A percentile compares a stretch with the other conserved stretches of the same genome.
Conservation (phyloP, 2,329 filamentous ascomycete genomes). For the Coleophoma eucalyptorum region DNA sequence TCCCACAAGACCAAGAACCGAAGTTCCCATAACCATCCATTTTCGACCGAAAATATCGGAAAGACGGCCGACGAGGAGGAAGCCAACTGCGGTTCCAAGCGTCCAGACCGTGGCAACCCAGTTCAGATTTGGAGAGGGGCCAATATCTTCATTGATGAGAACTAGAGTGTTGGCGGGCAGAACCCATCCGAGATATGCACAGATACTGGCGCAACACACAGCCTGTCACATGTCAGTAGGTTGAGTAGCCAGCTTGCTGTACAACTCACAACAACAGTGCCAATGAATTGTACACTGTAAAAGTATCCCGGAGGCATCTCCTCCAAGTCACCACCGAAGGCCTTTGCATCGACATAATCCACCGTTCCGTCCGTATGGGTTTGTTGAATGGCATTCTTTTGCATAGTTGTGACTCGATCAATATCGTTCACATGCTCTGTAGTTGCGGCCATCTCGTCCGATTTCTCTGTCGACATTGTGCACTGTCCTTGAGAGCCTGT, state of each 20-base stretch:
- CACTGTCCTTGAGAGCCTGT: background rate
- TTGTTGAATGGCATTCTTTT: slow-evolving; percentile 3
- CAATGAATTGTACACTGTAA: slow-evolving; percentile 34
- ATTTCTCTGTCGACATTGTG: background rate
- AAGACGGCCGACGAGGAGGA: slow-evolving; percentile 36
- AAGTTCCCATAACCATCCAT: slow-evolving; percentile 9
- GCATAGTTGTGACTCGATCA: background rate
- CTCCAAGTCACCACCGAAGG: slow-evolving; percentile 36
- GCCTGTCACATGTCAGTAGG: background rate
- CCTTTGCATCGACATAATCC: slow-evolving; percentile 36
- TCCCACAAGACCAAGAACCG: slow-evolving; percentile 30
- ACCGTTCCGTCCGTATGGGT: slow-evolving; percentile 36
- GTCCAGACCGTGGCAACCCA: slow-evolving; percentile 26
- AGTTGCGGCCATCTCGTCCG: background rate
- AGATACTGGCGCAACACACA: slow-evolving; percentile 3
- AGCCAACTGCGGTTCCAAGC: slow-evolving; percentile 32
- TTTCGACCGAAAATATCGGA: slow-evolving; percentile 26
- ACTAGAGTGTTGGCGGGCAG: background rate
- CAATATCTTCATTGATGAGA: slow-evolving; percentile 14
- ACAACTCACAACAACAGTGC: slow-evolving; percentile 30
- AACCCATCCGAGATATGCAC: slow-evolving; percentile 8
- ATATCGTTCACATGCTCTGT: background rate
- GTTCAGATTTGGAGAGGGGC: slow-evolving; percentile 9
- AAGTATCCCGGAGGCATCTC: slow-evolving; percentile 38
- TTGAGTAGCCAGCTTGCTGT: background rate